phyloP scores from a whole-genome alignment of 2,329 filamentous ascomycete genomes.

The Trichoderma arundinaceum region DNA sequence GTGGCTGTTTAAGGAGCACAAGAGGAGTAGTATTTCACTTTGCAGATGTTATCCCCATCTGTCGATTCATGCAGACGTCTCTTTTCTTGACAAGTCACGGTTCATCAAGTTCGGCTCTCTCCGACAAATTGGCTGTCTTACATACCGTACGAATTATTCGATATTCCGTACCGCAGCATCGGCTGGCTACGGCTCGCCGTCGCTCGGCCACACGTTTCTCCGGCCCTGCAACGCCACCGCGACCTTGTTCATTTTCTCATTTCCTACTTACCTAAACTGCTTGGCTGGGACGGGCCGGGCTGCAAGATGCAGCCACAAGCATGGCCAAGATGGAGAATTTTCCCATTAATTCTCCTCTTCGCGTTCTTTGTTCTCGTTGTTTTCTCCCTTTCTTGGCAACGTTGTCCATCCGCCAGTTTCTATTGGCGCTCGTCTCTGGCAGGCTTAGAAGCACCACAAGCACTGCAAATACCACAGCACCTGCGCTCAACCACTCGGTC shows the following conservation, averaged over 20 bases:
- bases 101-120: no score
- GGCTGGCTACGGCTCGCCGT: not conserved
- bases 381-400: not conserved
- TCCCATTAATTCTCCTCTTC: not conserved
- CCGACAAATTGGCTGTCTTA: no score
- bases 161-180: not conserved
- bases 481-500: not conserved
- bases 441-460: no score
- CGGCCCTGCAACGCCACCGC: not conserved
- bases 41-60: no score
- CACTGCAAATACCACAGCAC: no score
- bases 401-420: not conserved
- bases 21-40: no score
- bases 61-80: no score
- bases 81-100: no score
- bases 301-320: not conserved
- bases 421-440: not conserved
- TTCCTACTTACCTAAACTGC: not conserved
- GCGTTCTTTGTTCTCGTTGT: not conserved
- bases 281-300: constrained; percentile 10
- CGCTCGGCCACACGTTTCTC: constrained; percentile 10
- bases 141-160: no score
- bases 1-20: no score
- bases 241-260: not conserved
- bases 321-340: not conserved